Conservation (phyloP, 345 rosid species). For the Euphorbia lathyris region DNA sequence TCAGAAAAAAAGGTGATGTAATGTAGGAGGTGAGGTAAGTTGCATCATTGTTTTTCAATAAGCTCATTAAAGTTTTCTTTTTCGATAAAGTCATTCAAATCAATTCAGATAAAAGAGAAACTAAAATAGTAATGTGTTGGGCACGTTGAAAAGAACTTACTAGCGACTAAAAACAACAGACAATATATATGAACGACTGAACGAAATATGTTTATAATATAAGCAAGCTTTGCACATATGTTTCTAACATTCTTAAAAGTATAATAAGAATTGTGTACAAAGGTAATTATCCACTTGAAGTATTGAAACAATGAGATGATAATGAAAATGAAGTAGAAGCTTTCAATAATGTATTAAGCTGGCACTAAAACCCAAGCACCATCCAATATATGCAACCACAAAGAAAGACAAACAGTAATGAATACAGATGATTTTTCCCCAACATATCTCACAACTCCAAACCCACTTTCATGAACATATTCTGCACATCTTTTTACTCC, state of each 20-base stretch:
- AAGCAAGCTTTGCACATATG: no score
- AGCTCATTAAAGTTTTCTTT: no score
- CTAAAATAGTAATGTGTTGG: no score
- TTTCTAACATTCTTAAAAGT: neutral
- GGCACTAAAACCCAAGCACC: constrained; percentile 61
- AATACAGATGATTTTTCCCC: constrained; percentile 47
- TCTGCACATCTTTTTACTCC: constrained; percentile 41
- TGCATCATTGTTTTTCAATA: no score
- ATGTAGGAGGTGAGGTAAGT: no score
- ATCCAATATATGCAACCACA: constrained; percentile 60
- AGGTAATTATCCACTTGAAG: neutral
- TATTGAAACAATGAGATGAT: neutral
- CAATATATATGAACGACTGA: no score
- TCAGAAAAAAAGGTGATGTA: neutral
- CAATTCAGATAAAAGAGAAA: no score
- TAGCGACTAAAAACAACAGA: no score
- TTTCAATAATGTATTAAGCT: constrained; percentile 14
- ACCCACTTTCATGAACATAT: constrained; percentile 37
- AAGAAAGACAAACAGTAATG: constrained; percentile 48
- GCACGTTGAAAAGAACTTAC: no score
- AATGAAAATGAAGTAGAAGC: neutral
- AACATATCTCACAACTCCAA: constrained; percentile 45
- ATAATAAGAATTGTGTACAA: neutral
- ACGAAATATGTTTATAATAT: no score
- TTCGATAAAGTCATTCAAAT: no score